Percentiles rank a stretch among this genome's conserved stretches.
Evolutionary conservation across 2,329 filamentous ascomycete species (phyloP).

Genomic region (Alternaria infectoria): DNA sequence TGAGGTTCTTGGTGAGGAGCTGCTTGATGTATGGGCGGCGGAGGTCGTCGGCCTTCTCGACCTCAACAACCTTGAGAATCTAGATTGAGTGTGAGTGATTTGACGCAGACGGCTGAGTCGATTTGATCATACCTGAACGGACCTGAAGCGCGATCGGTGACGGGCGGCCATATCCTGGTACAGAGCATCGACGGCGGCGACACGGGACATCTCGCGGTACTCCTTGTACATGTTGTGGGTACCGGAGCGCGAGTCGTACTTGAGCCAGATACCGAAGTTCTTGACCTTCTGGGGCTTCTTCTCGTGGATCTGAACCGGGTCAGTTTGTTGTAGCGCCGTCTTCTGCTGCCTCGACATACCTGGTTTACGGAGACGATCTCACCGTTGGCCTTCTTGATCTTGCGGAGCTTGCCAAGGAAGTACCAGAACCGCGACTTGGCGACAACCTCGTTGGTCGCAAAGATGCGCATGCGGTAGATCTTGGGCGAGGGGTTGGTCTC

Average conservation of each 20-base stretch:
- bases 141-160: conserved; percentile 97
- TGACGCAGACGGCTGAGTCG: neutral
- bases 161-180: conserved; percentile 99
- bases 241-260: conserved; percentile 99
- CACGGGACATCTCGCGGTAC: conserved; percentile 98
- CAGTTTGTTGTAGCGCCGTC: conserved; percentile 10
- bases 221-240: conserved; percentile 99
- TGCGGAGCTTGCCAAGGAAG: conserved; percentile 98
- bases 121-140: conserved; percentile 81
- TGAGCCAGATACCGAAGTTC: conserved; percentile 99
- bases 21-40: conserved; percentile 99
- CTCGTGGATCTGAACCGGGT: conserved; percentile 79
- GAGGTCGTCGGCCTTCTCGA: conserved; percentile 92
- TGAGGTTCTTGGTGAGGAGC: conserved; percentile 91
- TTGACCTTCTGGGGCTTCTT: conserved; percentile 99
- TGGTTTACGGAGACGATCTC: conserved; percentile 98
- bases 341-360: conserved; percentile 63
- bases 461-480: conserved; percentile 99
- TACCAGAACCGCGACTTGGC: conserved; percentile 99
- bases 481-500: conserved; percentile 96
- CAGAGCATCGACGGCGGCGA: conserved; percentile 92
- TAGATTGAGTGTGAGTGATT: conserved; percentile 48
- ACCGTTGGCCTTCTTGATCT: conserved; percentile 99
- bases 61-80: conserved; percentile 98
- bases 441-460: conserved; percentile 95